A percentile compares a stretch with the other conserved stretches of the same genome.
Conservation (phyloP, 306 rosid genomes). For the Trifolium repens region DNA sequence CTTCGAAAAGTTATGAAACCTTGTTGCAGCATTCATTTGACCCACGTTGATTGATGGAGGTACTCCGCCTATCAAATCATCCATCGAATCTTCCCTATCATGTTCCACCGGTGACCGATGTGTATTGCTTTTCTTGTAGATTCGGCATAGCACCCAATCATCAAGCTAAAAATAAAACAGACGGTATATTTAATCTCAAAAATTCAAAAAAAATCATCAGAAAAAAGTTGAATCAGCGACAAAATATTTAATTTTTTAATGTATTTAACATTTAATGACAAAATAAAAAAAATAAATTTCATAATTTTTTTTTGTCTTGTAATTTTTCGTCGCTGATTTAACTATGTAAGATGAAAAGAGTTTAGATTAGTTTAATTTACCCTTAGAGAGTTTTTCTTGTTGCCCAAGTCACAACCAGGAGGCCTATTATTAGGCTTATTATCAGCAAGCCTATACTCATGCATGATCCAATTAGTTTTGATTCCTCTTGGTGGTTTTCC, state of each 20-base stretch:
- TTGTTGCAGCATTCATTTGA: conserved; percentile 37
- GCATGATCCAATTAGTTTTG: conserved; percentile 99
- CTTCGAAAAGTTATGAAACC: conserved; percentile 63
- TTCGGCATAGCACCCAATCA: conserved; percentile 96
- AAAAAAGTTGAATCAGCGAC: not conserved
- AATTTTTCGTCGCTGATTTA: not conserved
- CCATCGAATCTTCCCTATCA: conserved; percentile 67
- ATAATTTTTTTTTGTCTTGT: not conserved
- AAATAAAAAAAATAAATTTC: not conserved
- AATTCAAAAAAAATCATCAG: not conserved
- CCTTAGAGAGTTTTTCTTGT: conserved; percentile 92
- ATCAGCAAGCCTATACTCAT: conserved; percentile 81
- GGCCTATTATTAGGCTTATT: conserved; percentile 70
- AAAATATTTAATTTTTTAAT: no score
- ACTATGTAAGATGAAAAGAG: not conserved
- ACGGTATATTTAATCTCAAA: not conserved
- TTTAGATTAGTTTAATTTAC: conserved; percentile 40
- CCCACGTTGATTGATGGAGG: conserved; percentile 50
- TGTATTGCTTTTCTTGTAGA: conserved; percentile 83
- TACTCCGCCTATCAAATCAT: conserved; percentile 59
- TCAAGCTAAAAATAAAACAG: conserved; percentile 57
- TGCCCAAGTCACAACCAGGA: conserved; percentile 72
- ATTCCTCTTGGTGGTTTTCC: conserved; percentile 94
- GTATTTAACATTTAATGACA: no score
- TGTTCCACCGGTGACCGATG: conserved; percentile 60